A percentile compares a stretch with the other conserved stretches of the same genome.
These are phyloP conservation scores for Amanita inopinata DNA, from an alignment of 768 basidiomycete genomes.

Conservation along the genomic window DNA sequence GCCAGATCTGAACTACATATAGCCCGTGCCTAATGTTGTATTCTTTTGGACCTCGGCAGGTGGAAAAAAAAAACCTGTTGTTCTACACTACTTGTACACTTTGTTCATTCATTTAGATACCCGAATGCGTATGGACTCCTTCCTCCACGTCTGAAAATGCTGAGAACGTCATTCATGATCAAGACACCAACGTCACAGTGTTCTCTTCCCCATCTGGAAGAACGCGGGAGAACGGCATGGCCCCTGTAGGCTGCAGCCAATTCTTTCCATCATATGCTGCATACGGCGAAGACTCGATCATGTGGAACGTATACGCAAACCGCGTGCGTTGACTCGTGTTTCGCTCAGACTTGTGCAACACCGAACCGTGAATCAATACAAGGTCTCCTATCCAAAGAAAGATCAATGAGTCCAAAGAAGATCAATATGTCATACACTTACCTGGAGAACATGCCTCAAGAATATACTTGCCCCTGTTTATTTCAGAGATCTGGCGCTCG, in stretches of 20 bases:
- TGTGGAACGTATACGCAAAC: constrained; percentile 94
- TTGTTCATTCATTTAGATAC: too few relatives aligned
- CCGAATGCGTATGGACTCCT: neutral
- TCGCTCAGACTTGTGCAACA: constrained; percentile 85
- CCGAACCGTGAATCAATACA: constrained; percentile 88
- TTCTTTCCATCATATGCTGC: constrained; percentile 84
- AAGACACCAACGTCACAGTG: too few relatives aligned
- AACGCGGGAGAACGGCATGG: constrained; percentile 72
- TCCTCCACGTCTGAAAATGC: too few relatives aligned
- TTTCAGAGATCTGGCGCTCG: constrained; percentile 14
- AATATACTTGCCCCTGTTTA: constrained; percentile 39
- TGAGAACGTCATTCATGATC: too few relatives aligned
- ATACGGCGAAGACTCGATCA: constrained; percentile 70
- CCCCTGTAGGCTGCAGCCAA: constrained; percentile 84
- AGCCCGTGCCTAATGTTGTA: too few relatives aligned
- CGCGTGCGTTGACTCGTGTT: constrained; percentile 76
- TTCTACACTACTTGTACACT: too few relatives aligned
- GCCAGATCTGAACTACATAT: too few relatives aligned
- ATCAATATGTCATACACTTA: constrained; percentile 17
- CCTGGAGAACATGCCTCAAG: constrained; percentile 70
- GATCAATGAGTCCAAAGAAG: neutral
- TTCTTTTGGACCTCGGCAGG: too few relatives aligned
- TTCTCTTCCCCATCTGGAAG: constrained; percentile 16
- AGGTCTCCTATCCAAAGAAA: constrained; percentile 53
- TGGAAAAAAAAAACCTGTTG: too few relatives aligned